These are phyloP conservation scores for Saprolegnia diclina DNA, from an alignment of 352 stramenopile genomes.

Conservation along the genomic window DNA sequence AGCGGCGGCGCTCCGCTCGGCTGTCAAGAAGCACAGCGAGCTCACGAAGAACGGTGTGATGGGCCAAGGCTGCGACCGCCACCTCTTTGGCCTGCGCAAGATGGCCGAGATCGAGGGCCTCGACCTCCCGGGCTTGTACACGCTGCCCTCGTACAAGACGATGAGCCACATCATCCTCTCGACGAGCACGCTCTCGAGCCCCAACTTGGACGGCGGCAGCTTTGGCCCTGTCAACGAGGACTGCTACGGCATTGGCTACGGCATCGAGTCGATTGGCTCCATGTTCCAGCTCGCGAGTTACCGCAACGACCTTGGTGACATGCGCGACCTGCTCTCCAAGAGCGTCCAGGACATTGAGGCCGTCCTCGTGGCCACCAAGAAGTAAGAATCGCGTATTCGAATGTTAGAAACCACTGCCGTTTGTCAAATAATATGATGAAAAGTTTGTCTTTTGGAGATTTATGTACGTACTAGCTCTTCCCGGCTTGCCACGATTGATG, in stretches of 20 bases:
- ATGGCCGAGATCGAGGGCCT: constrained; percentile 61
- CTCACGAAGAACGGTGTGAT: constrained; percentile 88
- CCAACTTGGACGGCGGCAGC: constrained; percentile 77
- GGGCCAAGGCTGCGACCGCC: constrained; percentile 85
- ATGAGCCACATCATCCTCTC: constrained; percentile 88
- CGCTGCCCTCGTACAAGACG: constrained; percentile 59
- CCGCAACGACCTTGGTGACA: constrained; percentile 61
- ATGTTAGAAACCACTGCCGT: background rate
- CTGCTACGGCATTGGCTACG: constrained; percentile 88
- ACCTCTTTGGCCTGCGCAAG: constrained; percentile 72
- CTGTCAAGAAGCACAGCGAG: constrained; percentile 83
- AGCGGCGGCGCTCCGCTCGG: constrained; percentile 49
- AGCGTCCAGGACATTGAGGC: constrained; percentile 69
- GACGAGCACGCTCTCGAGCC: constrained; percentile 85
- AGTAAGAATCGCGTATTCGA: constrained; percentile 13
- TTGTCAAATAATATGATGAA: too few relatives aligned
- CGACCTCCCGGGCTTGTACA: constrained; percentile 69
- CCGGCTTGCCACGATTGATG: too few relatives aligned
- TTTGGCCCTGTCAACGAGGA: constrained; percentile 87
- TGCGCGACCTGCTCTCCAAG: constrained; percentile 66
- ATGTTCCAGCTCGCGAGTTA: constrained; percentile 85
- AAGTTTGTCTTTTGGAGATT: too few relatives aligned
- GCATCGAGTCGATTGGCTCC: constrained; percentile 74
- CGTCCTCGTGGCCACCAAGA: constrained; percentile 44
- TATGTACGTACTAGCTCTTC: too few relatives aligned